Base-by-base conservation (phyloP, 2,329 filamentous ascomycete genomes). In the Colletotrichum sojae region DNA sequence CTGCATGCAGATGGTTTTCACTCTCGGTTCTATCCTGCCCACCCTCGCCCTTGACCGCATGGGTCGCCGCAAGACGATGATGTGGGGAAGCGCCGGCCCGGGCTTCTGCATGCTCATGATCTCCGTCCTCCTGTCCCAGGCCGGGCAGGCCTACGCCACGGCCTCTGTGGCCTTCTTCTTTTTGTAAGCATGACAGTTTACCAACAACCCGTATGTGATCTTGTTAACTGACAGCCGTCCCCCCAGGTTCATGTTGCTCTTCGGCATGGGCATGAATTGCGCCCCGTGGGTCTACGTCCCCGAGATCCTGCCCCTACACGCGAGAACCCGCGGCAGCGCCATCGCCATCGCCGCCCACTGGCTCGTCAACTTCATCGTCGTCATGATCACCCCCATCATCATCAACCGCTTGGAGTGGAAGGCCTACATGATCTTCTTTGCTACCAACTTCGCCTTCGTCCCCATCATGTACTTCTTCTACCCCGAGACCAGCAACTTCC, bases 341-440 rank as follows among this genome's bases (percentile, higher is more conserved):
- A 67, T 81, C 5, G 78, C 76, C 3, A 77, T 78, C 45, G 75
- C 73, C 12, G 76, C 78, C 0, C 81, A 81, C 63, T 82, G 79
- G 80, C 71, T 79, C 0, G 78, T 74, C 73, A 80, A 79, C 64
- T 81, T 80, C 43, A 67, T 74, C 16, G 70, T 83, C 51, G 84
- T 86, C 4, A 85, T 86, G 83, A 83, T 88, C 18, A 88, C 85
- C 0, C 85, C 85, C 0, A 81, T 82, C 1, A 76, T 85, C 2
- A 81, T 88, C 67, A 80, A 80, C 55, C 81, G 79, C 5, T 76
- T 88, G 1, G 72, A 80, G 27, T 88, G 84, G 84, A 83, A 84
- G 71, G 83, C 82, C 0, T 88, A 88, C 70, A 76, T 88, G 3
- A 86, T 87, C 71, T 88, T 86, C 75, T 84, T 84, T 78, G 78